Evolutionary conservation across 768 basidiomycete species (phyloP).

Genomic region (Dacryopinax spathularia): DNA sequence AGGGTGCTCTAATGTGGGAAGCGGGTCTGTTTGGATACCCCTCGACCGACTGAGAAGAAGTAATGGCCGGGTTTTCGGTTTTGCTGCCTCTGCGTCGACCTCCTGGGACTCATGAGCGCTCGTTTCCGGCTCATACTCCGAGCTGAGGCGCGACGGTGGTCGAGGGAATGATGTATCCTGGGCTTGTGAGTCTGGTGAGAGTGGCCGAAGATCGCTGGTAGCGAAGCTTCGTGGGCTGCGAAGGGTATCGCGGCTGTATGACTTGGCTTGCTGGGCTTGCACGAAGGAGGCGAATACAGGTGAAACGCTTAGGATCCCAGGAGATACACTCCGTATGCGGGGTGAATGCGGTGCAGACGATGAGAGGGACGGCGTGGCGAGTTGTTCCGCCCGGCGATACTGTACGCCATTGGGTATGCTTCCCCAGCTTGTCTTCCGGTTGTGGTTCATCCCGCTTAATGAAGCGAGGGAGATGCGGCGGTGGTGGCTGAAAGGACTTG

Average conservation of each 20-base stretch:
- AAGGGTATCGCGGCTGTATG: neutral
- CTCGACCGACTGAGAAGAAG: slow-evolving; percentile 47
- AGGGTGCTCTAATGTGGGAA: slow-evolving; percentile 9
- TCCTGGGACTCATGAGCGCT: neutral
- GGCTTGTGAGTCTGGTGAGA: neutral
- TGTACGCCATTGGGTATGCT: neutral
- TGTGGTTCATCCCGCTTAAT: neutral
- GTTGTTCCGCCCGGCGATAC: neutral
- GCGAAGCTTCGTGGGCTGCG: slow-evolving; percentile 1
- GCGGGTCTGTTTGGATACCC: slow-evolving; percentile 54
- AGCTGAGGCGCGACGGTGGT: neutral
- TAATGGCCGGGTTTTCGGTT: slow-evolving; percentile 18
- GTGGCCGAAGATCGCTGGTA: neutral
- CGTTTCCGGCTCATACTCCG: neutral
- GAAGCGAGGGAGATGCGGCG: neutral
- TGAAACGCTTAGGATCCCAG: neutral
- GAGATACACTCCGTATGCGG: neutral
- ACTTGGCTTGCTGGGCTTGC: neutral
- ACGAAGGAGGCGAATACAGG: neutral
- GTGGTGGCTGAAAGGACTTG: slow-evolving; percentile 3
- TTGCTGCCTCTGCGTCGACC: slow-evolving; percentile 12
- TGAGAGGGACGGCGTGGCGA: neutral
- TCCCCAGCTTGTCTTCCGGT: neutral
- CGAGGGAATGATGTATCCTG: slow-evolving; percentile 1
- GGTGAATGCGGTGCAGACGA: neutral